Evolutionary conservation across 345 rosid species (phyloP).

Genomic region (Geranium rotundifolium): DNA sequence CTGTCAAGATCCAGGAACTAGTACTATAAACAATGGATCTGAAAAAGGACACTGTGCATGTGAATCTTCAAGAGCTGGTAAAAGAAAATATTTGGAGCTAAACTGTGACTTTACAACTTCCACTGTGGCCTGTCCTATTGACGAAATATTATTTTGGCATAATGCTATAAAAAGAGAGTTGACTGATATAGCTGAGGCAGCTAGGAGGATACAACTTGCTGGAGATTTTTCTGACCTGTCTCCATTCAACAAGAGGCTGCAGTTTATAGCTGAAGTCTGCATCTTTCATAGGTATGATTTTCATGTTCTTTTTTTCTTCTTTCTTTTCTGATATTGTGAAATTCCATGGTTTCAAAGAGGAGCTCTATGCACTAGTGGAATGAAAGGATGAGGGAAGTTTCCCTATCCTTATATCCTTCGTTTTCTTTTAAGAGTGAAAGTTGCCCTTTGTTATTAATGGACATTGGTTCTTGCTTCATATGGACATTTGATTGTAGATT

Average conservation of each 20-base stretch:
- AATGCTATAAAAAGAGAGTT: slow-evolving; percentile 69
- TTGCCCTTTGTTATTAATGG: too few relatives aligned
- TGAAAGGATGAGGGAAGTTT: too few relatives aligned
- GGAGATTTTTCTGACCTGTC: slow-evolving; percentile 66
- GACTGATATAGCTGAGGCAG: slow-evolving; percentile 70
- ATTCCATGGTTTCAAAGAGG: not conserved
- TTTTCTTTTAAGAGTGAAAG: too few relatives aligned
- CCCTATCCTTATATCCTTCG: too few relatives aligned
- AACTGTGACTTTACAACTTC: slow-evolving; percentile 22
- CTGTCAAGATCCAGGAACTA: slow-evolving; percentile 27
- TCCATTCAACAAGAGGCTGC: slow-evolving; percentile 67
- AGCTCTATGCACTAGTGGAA: not conserved
- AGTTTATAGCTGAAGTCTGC: slow-evolving; percentile 84
- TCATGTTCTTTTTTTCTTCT: too few relatives aligned
- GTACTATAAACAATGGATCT: slow-evolving; percentile 22
- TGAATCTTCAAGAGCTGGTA: slow-evolving; percentile 43
- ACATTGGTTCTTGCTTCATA: too few relatives aligned
- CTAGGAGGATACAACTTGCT: slow-evolving; percentile 65
- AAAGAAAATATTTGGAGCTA: slow-evolving; percentile 60
- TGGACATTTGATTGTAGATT: too few relatives aligned
- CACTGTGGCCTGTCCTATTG: slow-evolving; percentile 40
- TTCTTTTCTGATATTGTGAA: not conserved
- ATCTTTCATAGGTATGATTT: slow-evolving; percentile 64
- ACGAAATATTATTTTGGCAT: slow-evolving; percentile 90
- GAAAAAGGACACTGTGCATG: slow-evolving; percentile 36